Conservation (phyloP, 352 stramenopile species). For the Phytophthora sojae region DNA sequence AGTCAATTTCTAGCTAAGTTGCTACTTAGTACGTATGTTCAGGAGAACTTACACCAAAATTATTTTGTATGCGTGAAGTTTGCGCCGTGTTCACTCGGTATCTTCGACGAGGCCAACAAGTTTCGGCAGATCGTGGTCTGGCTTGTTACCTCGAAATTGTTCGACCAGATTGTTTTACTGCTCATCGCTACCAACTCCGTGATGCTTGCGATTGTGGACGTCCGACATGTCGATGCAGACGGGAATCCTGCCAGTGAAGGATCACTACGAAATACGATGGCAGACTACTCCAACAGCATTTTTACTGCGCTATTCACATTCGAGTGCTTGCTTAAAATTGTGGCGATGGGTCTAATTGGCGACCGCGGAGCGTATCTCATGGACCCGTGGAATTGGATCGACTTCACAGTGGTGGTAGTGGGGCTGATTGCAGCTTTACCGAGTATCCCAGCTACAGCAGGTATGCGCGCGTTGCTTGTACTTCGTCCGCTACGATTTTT, state of each 20-base stretch:
- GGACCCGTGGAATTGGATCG: slow-evolving; percentile 91
- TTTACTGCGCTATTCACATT: slow-evolving; percentile 80
- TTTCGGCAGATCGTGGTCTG: slow-evolving; percentile 57
- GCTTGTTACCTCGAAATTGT: slow-evolving; percentile 59
- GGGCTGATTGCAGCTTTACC: slow-evolving; percentile 58
- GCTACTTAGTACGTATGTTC: not conserved
- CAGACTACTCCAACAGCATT: slow-evolving; percentile 54
- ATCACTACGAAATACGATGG: slow-evolving; percentile 58
- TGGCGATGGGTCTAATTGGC: slow-evolving; percentile 80
- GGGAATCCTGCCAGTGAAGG: slow-evolving; percentile 43
- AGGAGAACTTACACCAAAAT: not conserved
- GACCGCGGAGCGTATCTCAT: slow-evolving; percentile 76
- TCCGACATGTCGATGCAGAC: slow-evolving; percentile 46
- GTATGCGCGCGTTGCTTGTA: slow-evolving; percentile 48
- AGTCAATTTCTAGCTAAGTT: not conserved
- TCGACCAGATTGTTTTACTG: slow-evolving; percentile 77
- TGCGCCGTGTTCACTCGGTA: slow-evolving; percentile 56
- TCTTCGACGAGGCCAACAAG: slow-evolving; percentile 55
- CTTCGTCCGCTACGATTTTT: slow-evolving; percentile 55
- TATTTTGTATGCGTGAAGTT: slow-evolving; percentile 32
- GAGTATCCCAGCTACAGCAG: slow-evolving; percentile 52
- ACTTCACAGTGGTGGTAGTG: slow-evolving; percentile 88
- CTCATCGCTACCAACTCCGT: slow-evolving; percentile 87
- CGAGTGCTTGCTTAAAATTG: slow-evolving; percentile 89
- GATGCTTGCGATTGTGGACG: slow-evolving; percentile 76